These are phyloP conservation scores for Lolium perenne DNA, from an alignment of 176 grass and related monocot species.

Conservation along the genomic window DNA sequence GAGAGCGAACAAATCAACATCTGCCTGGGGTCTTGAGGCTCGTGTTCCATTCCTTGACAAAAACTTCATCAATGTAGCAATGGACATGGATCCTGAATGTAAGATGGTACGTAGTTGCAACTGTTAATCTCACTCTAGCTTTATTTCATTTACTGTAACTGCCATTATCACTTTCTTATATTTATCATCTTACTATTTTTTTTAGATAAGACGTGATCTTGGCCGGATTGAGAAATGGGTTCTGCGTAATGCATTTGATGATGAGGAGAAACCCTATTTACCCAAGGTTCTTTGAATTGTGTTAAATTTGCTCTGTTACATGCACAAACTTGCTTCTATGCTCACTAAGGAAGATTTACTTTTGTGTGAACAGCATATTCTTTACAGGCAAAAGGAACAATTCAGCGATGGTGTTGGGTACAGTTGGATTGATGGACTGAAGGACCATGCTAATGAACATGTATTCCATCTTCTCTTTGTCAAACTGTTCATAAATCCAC, in stretches of 20 bases:
- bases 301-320: neutral
- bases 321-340: neutral
- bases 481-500: constrained; percentile 16
- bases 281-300: constrained; percentile 67
- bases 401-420: constrained; percentile 99
- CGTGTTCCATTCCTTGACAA: constrained; percentile 99
- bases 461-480: constrained; percentile 48
- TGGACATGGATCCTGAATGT: constrained; percentile 97
- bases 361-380: constrained; percentile 75
- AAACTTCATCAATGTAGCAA: constrained; percentile 87
- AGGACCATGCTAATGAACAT: constrained; percentile 88
- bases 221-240: constrained; percentile 97
- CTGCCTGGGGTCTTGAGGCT: constrained; percentile 94
- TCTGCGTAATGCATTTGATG: constrained; percentile 93
- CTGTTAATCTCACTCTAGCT: neutral
- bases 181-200: constrained; percentile 3
- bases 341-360: constrained; percentile 24
- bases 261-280: constrained; percentile 84
- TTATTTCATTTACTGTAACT: constrained; percentile 7
- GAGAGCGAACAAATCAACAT: constrained; percentile 96
- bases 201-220: constrained; percentile 78
- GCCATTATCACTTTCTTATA: neutral
- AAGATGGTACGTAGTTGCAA: constrained; percentile 76
- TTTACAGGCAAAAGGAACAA: constrained; percentile 99
- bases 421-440: constrained; percentile 98